Percentiles rank a stretch among this genome's conserved stretches.
Evolutionary conservation across 2,329 filamentous ascomycete genomes (phyloP).

Genomic region (Gyromitra esculenta): DNA sequence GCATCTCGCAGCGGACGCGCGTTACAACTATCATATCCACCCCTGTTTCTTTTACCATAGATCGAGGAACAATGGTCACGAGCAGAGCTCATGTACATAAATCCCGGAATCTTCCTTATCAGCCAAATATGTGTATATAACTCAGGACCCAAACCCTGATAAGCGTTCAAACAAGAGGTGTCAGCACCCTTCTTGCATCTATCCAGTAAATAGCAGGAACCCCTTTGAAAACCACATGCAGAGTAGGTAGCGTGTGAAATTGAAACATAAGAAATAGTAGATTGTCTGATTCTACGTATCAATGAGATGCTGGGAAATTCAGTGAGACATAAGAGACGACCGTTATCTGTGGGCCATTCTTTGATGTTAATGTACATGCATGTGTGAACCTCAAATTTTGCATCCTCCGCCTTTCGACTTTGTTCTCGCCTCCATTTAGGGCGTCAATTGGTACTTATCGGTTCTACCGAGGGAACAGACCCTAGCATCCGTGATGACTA

Average conservation of each 20-base stretch:
- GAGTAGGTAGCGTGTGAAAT: neutral
- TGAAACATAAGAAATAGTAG: neutral
- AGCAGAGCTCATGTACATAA: slow-evolving; percentile 6
- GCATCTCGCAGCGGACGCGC: neutral
- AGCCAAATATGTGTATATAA: neutral
- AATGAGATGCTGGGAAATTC: neutral
- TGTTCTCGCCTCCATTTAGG: neutral
- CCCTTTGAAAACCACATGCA: neutral
- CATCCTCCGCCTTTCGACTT: neutral
- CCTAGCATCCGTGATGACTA: neutral
- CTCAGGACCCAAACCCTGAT: neutral
- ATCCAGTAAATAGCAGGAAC: neutral
- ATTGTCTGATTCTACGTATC: neutral
- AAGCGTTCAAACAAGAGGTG: neutral
- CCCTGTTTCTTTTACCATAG: slow-evolving; percentile 5
- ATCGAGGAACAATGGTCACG: slow-evolving; percentile 18
- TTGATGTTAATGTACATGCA: neutral
- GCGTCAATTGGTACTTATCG: neutral
- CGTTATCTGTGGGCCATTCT: neutral
- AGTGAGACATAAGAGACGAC: neutral
- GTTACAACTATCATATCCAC: neutral
- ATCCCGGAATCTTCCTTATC: slow-evolving; percentile 4
- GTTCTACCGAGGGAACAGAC: neutral
- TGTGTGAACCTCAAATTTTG: neutral
- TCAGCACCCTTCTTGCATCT: neutral